A percentile compares a stretch with the other conserved stretches of the same genome.
Evolutionary conservation across 2,329 filamentous ascomycete genomes (phyloP).

Genomic region (Trichoderma asperellum): DNA sequence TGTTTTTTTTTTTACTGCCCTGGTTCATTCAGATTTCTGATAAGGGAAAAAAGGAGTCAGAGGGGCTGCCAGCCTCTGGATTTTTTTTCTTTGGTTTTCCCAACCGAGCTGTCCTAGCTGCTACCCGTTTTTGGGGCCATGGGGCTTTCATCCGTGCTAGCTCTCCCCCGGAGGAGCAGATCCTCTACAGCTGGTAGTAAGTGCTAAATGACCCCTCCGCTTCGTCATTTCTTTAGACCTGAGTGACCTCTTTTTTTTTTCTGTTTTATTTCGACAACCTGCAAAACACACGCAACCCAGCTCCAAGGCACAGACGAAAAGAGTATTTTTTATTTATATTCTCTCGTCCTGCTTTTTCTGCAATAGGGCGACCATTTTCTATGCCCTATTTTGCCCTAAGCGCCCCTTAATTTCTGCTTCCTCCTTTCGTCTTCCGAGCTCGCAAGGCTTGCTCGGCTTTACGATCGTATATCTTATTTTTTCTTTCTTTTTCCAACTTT

Average conservation of each 20-base stretch:
- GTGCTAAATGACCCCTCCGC: slow-evolving; percentile 20
- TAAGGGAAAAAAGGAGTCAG: not conserved
- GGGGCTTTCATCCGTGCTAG: slow-evolving; percentile 28
- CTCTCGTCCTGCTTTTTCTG: not conserved
- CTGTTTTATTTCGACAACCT: not conserved
- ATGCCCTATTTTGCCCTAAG: not conserved
- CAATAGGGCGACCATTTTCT: slow-evolving; percentile 2
- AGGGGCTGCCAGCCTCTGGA: slow-evolving; percentile 15
- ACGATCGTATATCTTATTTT: not conserved
- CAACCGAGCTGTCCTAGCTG: slow-evolving; percentile 10
- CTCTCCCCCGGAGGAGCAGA: slow-evolving; percentile 27
- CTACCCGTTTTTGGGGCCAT: slow-evolving; percentile 13
- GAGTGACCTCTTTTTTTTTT: slow-evolving; percentile 12
- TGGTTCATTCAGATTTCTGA: not conserved
- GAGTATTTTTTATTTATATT: not conserved
- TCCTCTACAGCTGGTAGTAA: slow-evolving; percentile 27
- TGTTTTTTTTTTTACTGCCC: not conserved
- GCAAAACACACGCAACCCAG: not conserved
- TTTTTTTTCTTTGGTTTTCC: slow-evolving; percentile 1
- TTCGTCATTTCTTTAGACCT: slow-evolving; percentile 16
- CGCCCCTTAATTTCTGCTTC: slow-evolving; percentile 9
- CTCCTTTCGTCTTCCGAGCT: not conserved
- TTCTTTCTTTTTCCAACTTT: slow-evolving; percentile 9
- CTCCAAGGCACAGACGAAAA: not conserved
- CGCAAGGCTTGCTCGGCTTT: slow-evolving; percentile 9